Evolutionary conservation across 2,329 filamentous ascomycete genomes (phyloP).

Genomic region (Pseudopithomyces maydicus): DNA sequence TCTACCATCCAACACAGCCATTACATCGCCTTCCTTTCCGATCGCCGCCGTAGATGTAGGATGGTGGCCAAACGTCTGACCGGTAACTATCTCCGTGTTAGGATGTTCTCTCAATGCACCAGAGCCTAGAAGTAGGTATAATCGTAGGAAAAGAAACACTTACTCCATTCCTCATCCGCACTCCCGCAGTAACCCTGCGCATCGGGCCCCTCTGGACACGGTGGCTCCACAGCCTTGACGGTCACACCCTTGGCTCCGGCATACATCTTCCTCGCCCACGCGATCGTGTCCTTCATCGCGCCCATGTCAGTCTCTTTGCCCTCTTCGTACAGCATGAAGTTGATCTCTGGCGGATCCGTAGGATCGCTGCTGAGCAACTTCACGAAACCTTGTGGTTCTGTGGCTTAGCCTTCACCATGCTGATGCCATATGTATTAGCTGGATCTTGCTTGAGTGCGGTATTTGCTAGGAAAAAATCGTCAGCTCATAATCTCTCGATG

Average conservation of each 20-base stretch:
- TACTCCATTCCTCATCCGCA: slow-evolving; percentile 37
- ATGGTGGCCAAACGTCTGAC: slow-evolving; percentile 58
- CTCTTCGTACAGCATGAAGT: slow-evolving; percentile 35
- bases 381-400: slow-evolving; percentile 66
- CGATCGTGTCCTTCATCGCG: slow-evolving; percentile 58
- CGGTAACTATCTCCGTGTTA: slow-evolving; percentile 14
- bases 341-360: slow-evolving; percentile 64
- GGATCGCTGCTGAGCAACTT: slow-evolving; percentile 63
- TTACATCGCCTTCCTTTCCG: slow-evolving; percentile 58
- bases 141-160: too few relatives aligned
- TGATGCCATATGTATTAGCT: slow-evolving; percentile 24
- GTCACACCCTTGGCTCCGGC: slow-evolving; percentile 29
- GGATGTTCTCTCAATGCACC: neutral
- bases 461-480: slow-evolving; percentile 9
- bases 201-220: slow-evolving; percentile 42
- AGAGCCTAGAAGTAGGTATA: too few relatives aligned
- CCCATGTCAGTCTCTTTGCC: slow-evolving; percentile 49
- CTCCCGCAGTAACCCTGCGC: slow-evolving; percentile 35
- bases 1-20: slow-evolving; percentile 61
- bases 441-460: slow-evolving; percentile 16
- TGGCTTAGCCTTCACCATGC: slow-evolving; percentile 64
- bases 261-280: slow-evolving; percentile 59
- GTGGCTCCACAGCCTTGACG: slow-evolving; percentile 53
- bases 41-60: slow-evolving; percentile 62
- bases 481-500: too few relatives aligned